phyloP scores from a whole-genome alignment of 805 yeast species.

The Wickerhamiella vanderwaltii region DNA sequence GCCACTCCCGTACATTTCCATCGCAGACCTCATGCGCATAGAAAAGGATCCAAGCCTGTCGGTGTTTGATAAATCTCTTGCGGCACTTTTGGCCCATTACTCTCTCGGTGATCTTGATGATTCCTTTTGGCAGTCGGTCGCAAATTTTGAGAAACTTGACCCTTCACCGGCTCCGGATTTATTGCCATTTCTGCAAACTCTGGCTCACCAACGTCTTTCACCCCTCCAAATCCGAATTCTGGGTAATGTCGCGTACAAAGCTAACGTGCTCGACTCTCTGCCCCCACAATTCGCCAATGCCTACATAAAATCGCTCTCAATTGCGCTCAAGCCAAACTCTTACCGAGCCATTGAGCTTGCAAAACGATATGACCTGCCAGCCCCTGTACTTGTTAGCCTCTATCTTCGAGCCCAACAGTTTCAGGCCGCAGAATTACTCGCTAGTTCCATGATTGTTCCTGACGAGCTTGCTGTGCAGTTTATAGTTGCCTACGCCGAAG shows the following conservation, averaged over 20 bases:
- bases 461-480: neutral
- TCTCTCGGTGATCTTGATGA: neutral
- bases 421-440: slow-evolving; percentile 1
- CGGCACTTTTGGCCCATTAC: neutral
- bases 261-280: neutral
- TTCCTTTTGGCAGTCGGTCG: neutral
- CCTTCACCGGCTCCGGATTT: neutral
- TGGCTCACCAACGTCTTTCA: neutral
- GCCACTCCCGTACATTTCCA: neutral
- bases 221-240: neutral
- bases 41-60: neutral
- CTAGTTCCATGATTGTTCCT: neutral
- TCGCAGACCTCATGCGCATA: neutral
- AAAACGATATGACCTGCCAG: slow-evolving; percentile 1
- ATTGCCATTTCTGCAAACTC: neutral
- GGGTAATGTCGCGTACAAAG: slow-evolving; percentile 3
- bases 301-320: neutral
- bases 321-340: neutral
- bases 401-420: slow-evolving; percentile 1
- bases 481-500: neutral
- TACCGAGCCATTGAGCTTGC: slow-evolving; percentile 1
- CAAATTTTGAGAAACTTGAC: neutral
- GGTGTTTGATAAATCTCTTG: slow-evolving; percentile 1
- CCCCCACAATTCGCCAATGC: neutral
- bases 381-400: neutral